Evolutionary conservation across 2,329 filamentous ascomycete genomes (phyloP).

Genomic region (Colletotrichum neosansevieriae): DNA sequence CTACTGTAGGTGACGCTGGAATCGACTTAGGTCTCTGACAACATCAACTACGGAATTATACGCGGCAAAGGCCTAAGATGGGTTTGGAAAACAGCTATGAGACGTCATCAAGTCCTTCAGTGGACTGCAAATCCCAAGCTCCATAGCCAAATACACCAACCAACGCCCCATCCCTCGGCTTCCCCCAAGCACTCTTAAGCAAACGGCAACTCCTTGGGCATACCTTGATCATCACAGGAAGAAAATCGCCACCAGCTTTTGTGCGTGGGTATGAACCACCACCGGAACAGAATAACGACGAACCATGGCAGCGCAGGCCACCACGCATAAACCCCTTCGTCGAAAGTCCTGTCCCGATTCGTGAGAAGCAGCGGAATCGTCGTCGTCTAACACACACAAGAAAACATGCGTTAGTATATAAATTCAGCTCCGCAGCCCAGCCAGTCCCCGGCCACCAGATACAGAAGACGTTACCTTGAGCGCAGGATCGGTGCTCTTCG

Average conservation of each 20-base stretch:
- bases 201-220: slow-evolving; percentile 52
- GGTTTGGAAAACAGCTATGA: no score
- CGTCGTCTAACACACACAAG: slow-evolving; percentile 14
- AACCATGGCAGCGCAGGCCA: slow-evolving; percentile 47
- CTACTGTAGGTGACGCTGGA: background rate
- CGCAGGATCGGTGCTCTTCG: slow-evolving; percentile 37
- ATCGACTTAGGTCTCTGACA: no score
- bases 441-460: no score
- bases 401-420: no score
- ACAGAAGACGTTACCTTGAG: slow-evolving; percentile 39
- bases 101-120: no score
- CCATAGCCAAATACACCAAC: no score
- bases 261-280: slow-evolving; percentile 49
- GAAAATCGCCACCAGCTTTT: slow-evolving; percentile 53
- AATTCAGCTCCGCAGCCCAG: no score
- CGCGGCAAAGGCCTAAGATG: no score
- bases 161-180: background rate
- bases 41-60: no score
- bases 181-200: slow-evolving; percentile 41
- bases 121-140: no score
- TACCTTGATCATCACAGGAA: slow-evolving; percentile 46
- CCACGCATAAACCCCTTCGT: slow-evolving; percentile 41
- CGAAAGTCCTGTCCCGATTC: slow-evolving; percentile 45
- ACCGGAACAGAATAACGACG: slow-evolving; percentile 47
- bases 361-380: slow-evolving; percentile 42